phyloP scores from a whole-genome alignment of 495 filamentous ascomycete genomes.

The Penicillium arizonense region DNA sequence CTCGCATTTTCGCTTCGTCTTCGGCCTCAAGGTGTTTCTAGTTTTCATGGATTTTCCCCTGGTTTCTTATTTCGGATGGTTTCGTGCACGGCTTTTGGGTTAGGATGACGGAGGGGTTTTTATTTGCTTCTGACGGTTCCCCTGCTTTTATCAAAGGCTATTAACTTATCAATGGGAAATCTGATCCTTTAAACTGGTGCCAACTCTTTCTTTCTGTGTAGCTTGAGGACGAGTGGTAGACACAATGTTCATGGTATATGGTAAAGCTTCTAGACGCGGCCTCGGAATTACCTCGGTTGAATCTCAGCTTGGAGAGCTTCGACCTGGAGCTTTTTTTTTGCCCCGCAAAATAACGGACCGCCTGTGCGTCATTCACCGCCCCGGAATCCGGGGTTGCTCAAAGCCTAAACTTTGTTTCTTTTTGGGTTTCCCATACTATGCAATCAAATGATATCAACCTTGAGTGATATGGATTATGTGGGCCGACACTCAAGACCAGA shows the following conservation, averaged over 20 bases:
- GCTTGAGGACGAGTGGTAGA: neutral
- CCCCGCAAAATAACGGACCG: constrained; percentile 3
- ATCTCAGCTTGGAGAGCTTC: constrained; percentile 1
- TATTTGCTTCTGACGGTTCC: constrained; percentile 33
- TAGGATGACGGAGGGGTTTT: constrained; percentile 45
- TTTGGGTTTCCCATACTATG: neutral
- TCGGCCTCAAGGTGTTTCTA: constrained; percentile 37
- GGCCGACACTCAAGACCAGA: too few relatives aligned
- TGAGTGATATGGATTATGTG: too few relatives aligned
- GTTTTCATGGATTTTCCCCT: constrained; percentile 32
- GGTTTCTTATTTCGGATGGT: constrained; percentile 21
- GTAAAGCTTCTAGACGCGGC: neutral
- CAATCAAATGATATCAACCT: too few relatives aligned
- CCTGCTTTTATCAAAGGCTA: constrained; percentile 22
- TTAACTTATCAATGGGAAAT: constrained; percentile 34
- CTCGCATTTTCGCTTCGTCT: constrained; percentile 18
- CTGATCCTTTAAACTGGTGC: constrained; percentile 21
- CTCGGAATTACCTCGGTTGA: neutral
- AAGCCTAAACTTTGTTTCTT: constrained; percentile 1
- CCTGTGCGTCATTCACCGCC: constrained; percentile 12
- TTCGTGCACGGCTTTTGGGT: constrained; percentile 38
- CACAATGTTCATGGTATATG: too few relatives aligned
- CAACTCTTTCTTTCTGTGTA: neutral
- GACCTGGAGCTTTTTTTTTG: neutral
- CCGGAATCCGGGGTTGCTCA: constrained; percentile 5